Base-by-base conservation (phyloP, 1,284 basidiomycete genomes). In the Inonotus obliquus region DNA sequence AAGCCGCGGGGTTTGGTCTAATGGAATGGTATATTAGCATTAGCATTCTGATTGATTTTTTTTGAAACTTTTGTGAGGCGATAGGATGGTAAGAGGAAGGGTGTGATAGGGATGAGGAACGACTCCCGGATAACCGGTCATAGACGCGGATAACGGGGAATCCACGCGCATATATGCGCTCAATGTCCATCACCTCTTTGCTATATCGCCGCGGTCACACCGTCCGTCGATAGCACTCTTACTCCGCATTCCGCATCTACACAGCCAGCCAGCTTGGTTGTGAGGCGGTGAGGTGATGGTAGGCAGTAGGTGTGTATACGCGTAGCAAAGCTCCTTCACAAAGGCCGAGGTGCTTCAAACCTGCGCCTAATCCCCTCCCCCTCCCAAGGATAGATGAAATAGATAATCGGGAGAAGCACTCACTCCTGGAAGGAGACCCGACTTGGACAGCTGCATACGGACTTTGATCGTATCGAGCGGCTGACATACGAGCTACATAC, bases 1-100 rank as follows among this genome's bases (percentile, higher is more conserved):
- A 99, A 98, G 0, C 95, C 95, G 59, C 96, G 84, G 1, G 96
- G 80, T 78, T 96, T 96, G 25, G 90, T 91, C 94, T 14, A 44
- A 14, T 41, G 11, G 39, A 14, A 41, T 5, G n/a, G 4, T 14
- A 19, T 2, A 14, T 41, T 41, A 41, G n/a, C 39, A 19, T 41
- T 41, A 13, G 4, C 39, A 14, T 41, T 41, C 14, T 41, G 4
- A 5, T 41, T 9, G 32, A 14, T 41, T 41, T 41, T 41, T 41
- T 41, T 41, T 9, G 32, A 4, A 9, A 32, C 9, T 32, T 32
- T 32, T 4, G 39, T 41, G 11, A 41, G n/a, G 14, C 4, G 39
- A 41, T 41, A 13, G n/a, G 14, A 44, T 21, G 17, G 17, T 1
- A 13, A 4, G 13, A 21, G 10, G 9, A n/a, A 17, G 19, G 10